Percentiles rank a stretch among this genome's conserved stretches.
phyloP scores from a whole-genome alignment of 768 basidiomycete genomes.

The Tricholoma saponaceum region DNA sequence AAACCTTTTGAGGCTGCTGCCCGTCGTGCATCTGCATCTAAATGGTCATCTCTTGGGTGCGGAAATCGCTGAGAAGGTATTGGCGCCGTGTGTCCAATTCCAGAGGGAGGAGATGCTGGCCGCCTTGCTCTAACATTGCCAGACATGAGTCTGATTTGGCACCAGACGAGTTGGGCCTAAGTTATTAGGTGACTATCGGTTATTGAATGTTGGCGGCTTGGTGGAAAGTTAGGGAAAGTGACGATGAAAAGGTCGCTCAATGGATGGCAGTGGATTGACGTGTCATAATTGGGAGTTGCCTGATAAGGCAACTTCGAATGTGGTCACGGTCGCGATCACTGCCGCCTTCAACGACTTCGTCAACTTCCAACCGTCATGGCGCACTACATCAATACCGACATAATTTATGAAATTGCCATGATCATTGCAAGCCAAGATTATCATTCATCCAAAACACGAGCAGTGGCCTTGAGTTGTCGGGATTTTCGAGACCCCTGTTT shows the following conservation, averaged over 20 bases:
- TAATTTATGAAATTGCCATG: background rate
- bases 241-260: background rate
- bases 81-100: conserved; percentile 32
- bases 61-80: conserved; percentile 55
- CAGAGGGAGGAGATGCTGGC: conserved; percentile 63
- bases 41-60: conserved; percentile 55
- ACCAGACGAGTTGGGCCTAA: background rate
- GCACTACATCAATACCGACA: too few relatives aligned
- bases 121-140: conserved; percentile 62
- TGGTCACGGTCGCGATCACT: too few relatives aligned
- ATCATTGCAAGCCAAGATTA: background rate
- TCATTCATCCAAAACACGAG: too few relatives aligned
- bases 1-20: conserved; percentile 67
- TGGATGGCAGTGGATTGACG: background rate
- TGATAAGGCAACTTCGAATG: background rate
- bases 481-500: too few relatives aligned
- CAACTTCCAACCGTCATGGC: too few relatives aligned
- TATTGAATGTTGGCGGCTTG: background rate
- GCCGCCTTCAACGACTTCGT: too few relatives aligned
- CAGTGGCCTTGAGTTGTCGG: too few relatives aligned
- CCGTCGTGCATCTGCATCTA: conserved; percentile 73
- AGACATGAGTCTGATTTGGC: conserved; percentile 29
- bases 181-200: background rate
- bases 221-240: background rate
- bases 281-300: background rate